phyloP scores from a whole-genome alignment of 805 yeast species.

The Ogataea ramenticola region DNA sequence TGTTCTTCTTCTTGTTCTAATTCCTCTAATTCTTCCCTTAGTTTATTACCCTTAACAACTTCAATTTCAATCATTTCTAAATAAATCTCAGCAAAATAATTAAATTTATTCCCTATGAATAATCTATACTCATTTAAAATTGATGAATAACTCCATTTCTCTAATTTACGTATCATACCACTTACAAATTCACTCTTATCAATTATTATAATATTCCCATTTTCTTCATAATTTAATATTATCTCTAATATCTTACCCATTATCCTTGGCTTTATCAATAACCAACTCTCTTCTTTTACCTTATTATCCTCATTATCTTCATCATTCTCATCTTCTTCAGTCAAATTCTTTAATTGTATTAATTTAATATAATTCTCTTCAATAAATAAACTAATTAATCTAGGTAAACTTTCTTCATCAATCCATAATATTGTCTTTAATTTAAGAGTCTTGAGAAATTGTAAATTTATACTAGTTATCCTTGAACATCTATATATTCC shows the following conservation, averaged over 20 bases:
- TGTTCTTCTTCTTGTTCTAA: slow-evolving; percentile 3
- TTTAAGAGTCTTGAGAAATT: slow-evolving; percentile 68
- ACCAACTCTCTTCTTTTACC: slow-evolving; percentile 43
- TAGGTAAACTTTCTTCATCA: slow-evolving; percentile 81
- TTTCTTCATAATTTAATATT: slow-evolving; percentile 47
- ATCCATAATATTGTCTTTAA: slow-evolving; percentile 64
- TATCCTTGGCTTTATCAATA: slow-evolving; percentile 62
- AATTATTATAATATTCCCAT: slow-evolving; percentile 65
- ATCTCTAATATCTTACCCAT: slow-evolving; percentile 60
- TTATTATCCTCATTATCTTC: background rate
- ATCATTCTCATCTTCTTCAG: background rate
- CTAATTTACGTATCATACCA: slow-evolving; percentile 75
- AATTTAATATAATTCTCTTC: slow-evolving; percentile 48
- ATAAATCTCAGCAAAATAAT: slow-evolving; percentile 75
- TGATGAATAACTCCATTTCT: slow-evolving; percentile 84
- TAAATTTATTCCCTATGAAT: slow-evolving; percentile 64
- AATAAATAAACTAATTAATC: slow-evolving; percentile 60
- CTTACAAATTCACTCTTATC: slow-evolving; percentile 76
- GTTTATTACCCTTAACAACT: slow-evolving; percentile 21
- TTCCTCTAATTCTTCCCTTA: slow-evolving; percentile 3
- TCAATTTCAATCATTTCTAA: slow-evolving; percentile 64
- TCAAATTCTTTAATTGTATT: slow-evolving; percentile 29
- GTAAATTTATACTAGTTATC: slow-evolving; percentile 66
- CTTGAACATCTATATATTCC: slow-evolving; percentile 80
- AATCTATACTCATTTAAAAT: slow-evolving; percentile 80